Evolutionary conservation across 306 rosid genomes (phyloP).

Genomic region (Sicyos baderoa): DNA sequence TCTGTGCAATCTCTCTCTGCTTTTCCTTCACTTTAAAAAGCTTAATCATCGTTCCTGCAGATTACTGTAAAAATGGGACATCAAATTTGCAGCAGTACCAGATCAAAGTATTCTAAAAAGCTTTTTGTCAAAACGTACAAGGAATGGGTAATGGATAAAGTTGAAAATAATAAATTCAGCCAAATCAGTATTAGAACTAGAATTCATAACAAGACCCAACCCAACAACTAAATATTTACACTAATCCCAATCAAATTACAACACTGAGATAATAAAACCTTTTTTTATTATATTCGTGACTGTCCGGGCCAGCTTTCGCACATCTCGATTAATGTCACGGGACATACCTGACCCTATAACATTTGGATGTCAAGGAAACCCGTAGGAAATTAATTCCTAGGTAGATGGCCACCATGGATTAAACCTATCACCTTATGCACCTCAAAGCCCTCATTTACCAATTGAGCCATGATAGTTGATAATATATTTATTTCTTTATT

Average conservation of each 20-base stretch:
- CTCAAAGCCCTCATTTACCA: no score
- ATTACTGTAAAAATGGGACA: slow-evolving; percentile 3
- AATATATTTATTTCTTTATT: background rate
- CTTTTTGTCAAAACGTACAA: background rate
- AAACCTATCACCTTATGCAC: no score
- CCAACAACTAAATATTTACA: background rate
- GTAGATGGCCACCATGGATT: no score
- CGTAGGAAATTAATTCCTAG: no score
- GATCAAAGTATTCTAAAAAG: slow-evolving; percentile 5
- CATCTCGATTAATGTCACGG: no score
- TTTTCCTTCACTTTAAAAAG: slow-evolving; percentile 57
- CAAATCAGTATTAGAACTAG: background rate
- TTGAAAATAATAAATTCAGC: background rate
- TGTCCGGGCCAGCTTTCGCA: no score
- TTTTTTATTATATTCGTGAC: no score
- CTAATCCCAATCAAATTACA: background rate
- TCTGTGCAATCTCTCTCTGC: slow-evolving; percentile 43
- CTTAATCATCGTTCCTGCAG: slow-evolving; percentile 43
- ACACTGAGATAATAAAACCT: background rate
- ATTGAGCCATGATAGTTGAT: no score
- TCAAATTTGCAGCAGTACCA: background rate
- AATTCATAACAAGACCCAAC: background rate
- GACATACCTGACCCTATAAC: no score
- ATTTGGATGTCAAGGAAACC: no score
- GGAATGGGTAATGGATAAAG: background rate